These are phyloP conservation scores for Reutealis trisperma DNA, from an alignment of 345 rosid genomes.

Conservation along the genomic window DNA sequence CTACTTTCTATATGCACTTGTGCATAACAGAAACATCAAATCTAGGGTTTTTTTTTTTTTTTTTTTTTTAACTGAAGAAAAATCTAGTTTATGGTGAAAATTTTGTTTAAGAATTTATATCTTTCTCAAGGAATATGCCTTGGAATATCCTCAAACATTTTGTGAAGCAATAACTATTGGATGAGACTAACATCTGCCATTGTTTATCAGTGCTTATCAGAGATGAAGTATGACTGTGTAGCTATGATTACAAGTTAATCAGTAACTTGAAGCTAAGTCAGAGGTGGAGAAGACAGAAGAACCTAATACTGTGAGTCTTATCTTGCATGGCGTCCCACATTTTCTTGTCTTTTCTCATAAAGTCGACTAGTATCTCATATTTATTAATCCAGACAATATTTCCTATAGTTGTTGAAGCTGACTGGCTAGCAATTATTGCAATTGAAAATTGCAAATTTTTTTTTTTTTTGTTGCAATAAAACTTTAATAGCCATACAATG, in stretches of 20 bases:
- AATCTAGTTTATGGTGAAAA: not conserved
- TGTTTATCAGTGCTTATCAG: not conserved
- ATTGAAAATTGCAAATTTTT: not conserved
- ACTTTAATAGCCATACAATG: not conserved
- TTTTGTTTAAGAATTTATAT: not conserved
- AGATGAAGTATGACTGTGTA: not conserved
- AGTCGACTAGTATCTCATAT: not conserved
- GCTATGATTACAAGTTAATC: too few species aligned
- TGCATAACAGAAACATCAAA: too few species aligned
- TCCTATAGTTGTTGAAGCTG: not conserved
- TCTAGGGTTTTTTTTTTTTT: too few species aligned
- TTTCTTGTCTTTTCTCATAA: not conserved
- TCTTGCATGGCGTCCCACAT: slow-evolving; percentile 3
- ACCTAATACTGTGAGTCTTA: not conserved
- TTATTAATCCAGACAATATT: not conserved
- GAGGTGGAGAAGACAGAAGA: not conserved
- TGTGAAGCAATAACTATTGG: not conserved
- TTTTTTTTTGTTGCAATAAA: not conserved
- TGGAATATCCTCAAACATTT: not conserved
- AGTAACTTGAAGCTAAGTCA: not conserved
- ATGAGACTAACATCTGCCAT: not conserved
- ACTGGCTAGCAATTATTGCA: not conserved
- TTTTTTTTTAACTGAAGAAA: not conserved
- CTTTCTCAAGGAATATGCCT: not conserved
- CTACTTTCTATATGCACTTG: too few species aligned